Evolutionary conservation across 1,139 yeast species (phyloP).

Genomic region (Wickerhamomyces sp.): DNA sequence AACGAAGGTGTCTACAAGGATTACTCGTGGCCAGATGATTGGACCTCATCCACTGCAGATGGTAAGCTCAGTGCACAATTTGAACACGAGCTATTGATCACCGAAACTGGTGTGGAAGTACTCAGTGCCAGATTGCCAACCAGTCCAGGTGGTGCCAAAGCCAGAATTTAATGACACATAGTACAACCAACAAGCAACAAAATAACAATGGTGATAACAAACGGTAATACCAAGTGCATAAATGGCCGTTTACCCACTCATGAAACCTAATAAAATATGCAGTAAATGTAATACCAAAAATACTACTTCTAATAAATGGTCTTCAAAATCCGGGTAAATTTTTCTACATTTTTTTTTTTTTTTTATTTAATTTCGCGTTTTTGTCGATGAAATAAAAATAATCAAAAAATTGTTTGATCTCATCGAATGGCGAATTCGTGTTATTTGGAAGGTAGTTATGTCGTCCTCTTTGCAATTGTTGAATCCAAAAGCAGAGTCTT

Average conservation of each 20-base stretch:
- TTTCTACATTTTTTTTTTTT: neutral
- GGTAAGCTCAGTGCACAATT: constrained; percentile 92
- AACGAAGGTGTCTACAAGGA: constrained; percentile 84
- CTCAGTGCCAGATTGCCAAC: constrained; percentile 73
- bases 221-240: too few species aligned
- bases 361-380: constrained; percentile 1
- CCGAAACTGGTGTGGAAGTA: constrained; percentile 92
- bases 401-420: neutral
- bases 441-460: constrained; percentile 14
- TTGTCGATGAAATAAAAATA: neutral
- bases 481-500: constrained; percentile 95
- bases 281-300: too few species aligned
- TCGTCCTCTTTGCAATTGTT: constrained; percentile 74
- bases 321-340: constrained; percentile 1
- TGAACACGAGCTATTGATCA: constrained; percentile 87
- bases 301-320: too few species aligned
- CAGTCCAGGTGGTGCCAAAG: constrained; percentile 86
- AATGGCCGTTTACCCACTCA: too few species aligned
- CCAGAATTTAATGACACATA: constrained; percentile 34
- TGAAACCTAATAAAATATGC: too few species aligned
- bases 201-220: too few species aligned
- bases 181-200: neutral
- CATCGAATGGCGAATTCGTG: neutral
- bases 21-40: constrained; percentile 92
- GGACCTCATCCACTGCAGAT: constrained; percentile 92